Conservation (phyloP, 768 basidiomycete species). For the Naganishia friedmannii region DNA sequence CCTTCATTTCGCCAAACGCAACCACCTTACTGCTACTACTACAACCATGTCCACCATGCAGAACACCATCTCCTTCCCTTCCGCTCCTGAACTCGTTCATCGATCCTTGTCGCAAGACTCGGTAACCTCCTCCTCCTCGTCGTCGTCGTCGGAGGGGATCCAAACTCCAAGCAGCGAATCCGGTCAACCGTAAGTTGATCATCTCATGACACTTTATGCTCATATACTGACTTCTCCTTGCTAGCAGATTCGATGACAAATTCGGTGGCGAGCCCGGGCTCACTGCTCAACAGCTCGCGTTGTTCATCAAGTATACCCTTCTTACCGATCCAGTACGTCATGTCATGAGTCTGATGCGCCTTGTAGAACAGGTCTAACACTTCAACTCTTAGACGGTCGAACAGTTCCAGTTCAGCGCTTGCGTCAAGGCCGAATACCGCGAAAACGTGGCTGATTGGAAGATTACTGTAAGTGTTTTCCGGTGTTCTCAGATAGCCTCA, state of each 20-base stretch:
- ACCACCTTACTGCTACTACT: not conserved
- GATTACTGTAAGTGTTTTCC: not conserved
- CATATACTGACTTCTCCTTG: not conserved
- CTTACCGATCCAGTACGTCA: not conserved
- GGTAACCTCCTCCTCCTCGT: not conserved
- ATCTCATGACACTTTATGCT: not conserved
- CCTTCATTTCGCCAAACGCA: not conserved
- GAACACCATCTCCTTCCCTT: not conserved
- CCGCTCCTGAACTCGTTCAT: not conserved
- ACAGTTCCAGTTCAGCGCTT: not conserved
- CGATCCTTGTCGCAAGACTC: not conserved
- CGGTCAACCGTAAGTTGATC: not conserved
- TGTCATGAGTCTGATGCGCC: not conserved
- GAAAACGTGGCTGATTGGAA: not conserved
- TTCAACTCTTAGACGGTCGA: not conserved
- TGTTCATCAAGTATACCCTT: not conserved
- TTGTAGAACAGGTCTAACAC: too few species aligned
- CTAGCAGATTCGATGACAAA: not conserved
- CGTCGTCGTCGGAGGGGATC: not conserved
- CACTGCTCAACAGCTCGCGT: not conserved
- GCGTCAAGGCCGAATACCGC: not conserved
- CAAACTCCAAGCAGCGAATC: not conserved
- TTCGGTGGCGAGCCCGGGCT: conserved; percentile 2
- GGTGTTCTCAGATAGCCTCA: too few species aligned
- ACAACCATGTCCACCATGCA: not conserved